Evolutionary conservation across 139 green algal species (phyloP).

Genomic region (Tetraselmis striata): DNA sequence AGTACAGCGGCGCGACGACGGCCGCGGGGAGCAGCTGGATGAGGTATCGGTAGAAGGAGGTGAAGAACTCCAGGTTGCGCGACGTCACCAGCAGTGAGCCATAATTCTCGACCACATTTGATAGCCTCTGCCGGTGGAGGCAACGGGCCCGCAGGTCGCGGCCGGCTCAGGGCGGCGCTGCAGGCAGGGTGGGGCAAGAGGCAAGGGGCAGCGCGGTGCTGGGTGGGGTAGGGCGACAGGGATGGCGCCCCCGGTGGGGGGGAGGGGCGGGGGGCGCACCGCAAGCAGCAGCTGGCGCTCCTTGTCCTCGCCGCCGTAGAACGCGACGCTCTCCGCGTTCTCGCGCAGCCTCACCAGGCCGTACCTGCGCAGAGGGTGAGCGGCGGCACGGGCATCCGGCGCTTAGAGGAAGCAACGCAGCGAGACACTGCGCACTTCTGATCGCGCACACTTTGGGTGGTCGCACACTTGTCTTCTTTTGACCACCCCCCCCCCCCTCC

Average conservation of each 20-base stretch:
- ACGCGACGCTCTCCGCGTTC: conserved; percentile 93
- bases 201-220: neutral
- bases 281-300: conserved; percentile 21
- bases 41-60: conserved; percentile 78
- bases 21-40: conserved; percentile 85
- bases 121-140: too few relatives aligned
- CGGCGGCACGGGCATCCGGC: too few relatives aligned
- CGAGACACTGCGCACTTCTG: too few relatives aligned
- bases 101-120: conserved; percentile 74
- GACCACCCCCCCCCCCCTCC: too few relatives aligned
- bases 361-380: conserved; percentile 40
- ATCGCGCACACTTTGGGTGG: too few relatives aligned
- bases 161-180: too few relatives aligned
- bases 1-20: conserved; percentile 96
- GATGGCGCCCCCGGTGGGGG: neutral
- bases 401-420: too few relatives aligned
- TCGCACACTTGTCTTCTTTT: too few relatives aligned
- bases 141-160: too few relatives aligned
- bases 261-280: neutral
- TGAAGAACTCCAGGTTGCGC: conserved; percentile 97
- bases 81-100: conserved; percentile 67
- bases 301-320: conserved; percentile 73
- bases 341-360: conserved; percentile 83
- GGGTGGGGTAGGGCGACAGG: conserved; percentile 1
- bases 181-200: neutral